phyloP scores from a whole-genome alignment of 495 filamentous ascomycete genomes.

The Jackrogersella minutella region DNA sequence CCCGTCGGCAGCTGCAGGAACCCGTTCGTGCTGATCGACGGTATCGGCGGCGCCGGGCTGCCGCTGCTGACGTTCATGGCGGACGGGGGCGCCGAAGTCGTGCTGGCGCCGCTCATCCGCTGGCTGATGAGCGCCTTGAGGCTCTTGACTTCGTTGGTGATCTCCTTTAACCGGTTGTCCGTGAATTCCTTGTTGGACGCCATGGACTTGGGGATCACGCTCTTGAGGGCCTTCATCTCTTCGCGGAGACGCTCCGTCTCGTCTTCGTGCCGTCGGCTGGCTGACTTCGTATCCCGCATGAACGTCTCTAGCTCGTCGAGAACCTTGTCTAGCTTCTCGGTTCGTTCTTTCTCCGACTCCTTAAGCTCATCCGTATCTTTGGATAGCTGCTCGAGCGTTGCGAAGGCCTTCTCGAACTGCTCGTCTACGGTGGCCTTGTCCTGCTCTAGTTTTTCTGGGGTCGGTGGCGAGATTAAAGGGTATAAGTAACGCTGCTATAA shows the following conservation, averaged over 20 bases:
- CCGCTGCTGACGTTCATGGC: conserved; percentile 25
- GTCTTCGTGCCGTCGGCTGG: conserved; percentile 79
- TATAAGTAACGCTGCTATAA: conserved; percentile 81
- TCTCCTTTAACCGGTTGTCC: conserved; percentile 81
- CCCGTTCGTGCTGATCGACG: conserved; percentile 38
- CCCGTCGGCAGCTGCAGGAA: conserved; percentile 51
- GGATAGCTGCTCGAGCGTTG: conserved; percentile 87
- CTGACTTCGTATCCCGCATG: conserved; percentile 78
- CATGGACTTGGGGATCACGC: conserved; percentile 85
- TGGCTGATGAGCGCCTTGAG: conserved; percentile 88
- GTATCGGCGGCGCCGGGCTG: conserved; percentile 34
- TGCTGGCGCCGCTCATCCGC: conserved; percentile 66
- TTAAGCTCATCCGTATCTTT: conserved; percentile 91
- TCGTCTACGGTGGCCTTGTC: conserved; percentile 93
- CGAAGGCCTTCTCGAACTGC: conserved; percentile 89
- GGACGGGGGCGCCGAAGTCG: conserved; percentile 39
- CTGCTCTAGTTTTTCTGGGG: conserved; percentile 87
- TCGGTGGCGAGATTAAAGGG: conserved; percentile 91
- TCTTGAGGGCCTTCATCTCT: conserved; percentile 82
- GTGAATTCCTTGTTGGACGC: conserved; percentile 84
- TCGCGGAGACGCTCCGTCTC: conserved; percentile 86
- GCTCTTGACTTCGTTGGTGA: conserved; percentile 89
- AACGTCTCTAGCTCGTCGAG: conserved; percentile 85
- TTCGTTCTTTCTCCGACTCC: conserved; percentile 81
- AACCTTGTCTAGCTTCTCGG: conserved; percentile 82